Base-by-base conservation (phyloP, 139 green algal genomes). In the Picochlorum costavermella region DNA sequence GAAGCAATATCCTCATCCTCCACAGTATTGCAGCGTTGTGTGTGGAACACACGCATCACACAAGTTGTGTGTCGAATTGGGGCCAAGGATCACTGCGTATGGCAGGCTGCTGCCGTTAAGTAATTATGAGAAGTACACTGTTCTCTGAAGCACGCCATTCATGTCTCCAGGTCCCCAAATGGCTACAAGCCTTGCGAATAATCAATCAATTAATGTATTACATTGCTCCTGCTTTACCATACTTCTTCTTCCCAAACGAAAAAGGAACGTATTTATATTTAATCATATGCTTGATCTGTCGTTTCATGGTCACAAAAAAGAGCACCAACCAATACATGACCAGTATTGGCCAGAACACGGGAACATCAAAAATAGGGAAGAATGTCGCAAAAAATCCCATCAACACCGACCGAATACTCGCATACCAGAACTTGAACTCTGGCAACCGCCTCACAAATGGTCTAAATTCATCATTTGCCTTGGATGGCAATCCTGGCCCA, bases 351-450 rank as follows among this genome's bases (percentile, higher is more conserved):
- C 94, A 99, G 73, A 98, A 99, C 1, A 99, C 94, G 6, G 94
- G 94, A n/a, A 99, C 83, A 58, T 98, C 92, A 68, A 96, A 95
- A 11, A 92, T 59, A 2, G 79, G 75, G 73, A 98, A 96, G 64
- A 98, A 94, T 1, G 94, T 99, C 69, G 95, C 83, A 4, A 44
- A 50, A 50, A 95, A 88, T 2, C 87, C 94, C 1, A 96, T 68
- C 8, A 90, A 30, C 5, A 98, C 58, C 1, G 87, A 88, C 64
- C 90, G 93, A 12, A 82, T 74, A 17, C 83, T 86, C 2, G 82
- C 77, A 57, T 84, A 91, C 94, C 94, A 99, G 75, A 96, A 96
- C 77, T 99, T 99, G 77, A 99, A 98, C 72, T 99, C 94, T 56
- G 92, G 94, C n/a, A 99, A 70, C 23, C 86, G 66, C 1, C 94